Percentiles rank a stretch among this genome's conserved stretches.
These are phyloP conservation scores for Citeromyces hawaiiensis DNA, from an alignment of 1,139 yeast species.

Conservation along the genomic window DNA sequence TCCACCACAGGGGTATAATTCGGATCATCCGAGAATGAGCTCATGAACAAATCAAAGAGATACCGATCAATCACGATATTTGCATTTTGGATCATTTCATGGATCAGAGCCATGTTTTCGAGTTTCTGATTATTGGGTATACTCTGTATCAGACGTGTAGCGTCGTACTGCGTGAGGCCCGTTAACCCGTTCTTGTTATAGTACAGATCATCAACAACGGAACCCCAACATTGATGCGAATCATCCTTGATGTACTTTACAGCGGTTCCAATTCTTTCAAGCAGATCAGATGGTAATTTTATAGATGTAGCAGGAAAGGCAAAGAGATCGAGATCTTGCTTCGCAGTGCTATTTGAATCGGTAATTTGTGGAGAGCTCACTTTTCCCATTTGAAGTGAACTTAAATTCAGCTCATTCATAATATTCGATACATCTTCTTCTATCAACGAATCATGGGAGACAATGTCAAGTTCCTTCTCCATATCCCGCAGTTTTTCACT, in stretches of 20 bases:
- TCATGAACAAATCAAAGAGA: slow-evolving; percentile 31
- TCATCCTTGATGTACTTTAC: slow-evolving; percentile 28
- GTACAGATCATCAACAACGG: slow-evolving; percentile 32
- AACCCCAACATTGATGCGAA: slow-evolving; percentile 39
- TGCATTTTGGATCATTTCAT: slow-evolving; percentile 23
- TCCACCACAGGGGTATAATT: slow-evolving; percentile 13
- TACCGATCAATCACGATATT: slow-evolving; percentile 19
- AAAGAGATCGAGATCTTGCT: slow-evolving; percentile 11
- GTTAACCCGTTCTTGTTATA: slow-evolving; percentile 24
- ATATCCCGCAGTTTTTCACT: slow-evolving; percentile 12
- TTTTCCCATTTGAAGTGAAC: no score
- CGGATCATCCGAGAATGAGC: slow-evolving; percentile 19
- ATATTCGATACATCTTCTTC: slow-evolving; percentile 19
- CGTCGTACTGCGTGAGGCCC: slow-evolving; percentile 23
- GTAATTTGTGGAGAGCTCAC: slow-evolving; percentile 6
- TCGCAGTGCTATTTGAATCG: no score
- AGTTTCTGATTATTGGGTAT: slow-evolving; percentile 28
- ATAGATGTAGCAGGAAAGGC: slow-evolving; percentile 13
- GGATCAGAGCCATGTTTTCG: slow-evolving; percentile 22
- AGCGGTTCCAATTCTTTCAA: slow-evolving; percentile 31
- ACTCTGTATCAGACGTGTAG: slow-evolving; percentile 24
- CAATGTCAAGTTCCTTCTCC: slow-evolving; percentile 7
- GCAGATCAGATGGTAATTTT: slow-evolving; percentile 28
- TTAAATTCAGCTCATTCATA: slow-evolving; percentile 10
- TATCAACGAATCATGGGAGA: slow-evolving; percentile 2